Base-by-base conservation (phyloP, 2,329 filamentous ascomycete species). In the Onygenales sp. region DNA sequence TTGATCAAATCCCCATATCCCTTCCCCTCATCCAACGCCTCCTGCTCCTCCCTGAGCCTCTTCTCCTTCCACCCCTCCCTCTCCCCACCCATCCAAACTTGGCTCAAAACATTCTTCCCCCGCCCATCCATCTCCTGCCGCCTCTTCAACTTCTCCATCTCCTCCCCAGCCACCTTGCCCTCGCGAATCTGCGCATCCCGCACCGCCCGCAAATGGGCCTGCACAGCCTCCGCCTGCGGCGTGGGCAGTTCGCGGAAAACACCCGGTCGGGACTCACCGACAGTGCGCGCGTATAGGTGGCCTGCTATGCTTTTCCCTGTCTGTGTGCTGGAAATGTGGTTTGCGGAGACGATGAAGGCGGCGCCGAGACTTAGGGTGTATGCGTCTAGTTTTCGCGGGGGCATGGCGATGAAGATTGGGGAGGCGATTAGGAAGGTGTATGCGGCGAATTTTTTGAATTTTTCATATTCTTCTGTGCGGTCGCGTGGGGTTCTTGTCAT, bases 341-440 rank as follows among this genome's bases (percentile, higher is more conserved):
- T 75, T 8, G 75, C 74, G 7, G 74, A 76, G 36, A 75, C 68
- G 54, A 75, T 65, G 59, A 75, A 79, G 2, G 73, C 72, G 32
- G 72, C 65, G 43, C 73, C 66, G 7, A 84, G 74, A 0, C 71
- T 72, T 59, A 81, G 72, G 14, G 81, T 84, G 68, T 81, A 83
- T 51, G 79, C 61, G 62, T 84, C 81, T 49, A 85, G 66, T 66
- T 84, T 84, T 45, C 82, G 78, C 0, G 82, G 82, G 8, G 82
- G 82, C 8, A 84, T 67, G 13, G 75, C 62, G 47, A 76, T 75
- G 50, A 84, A 71, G 7, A 77, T 58, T 0, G 82, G 82, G 55
- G 78, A 80, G 47, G 74, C 63, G 17, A 84, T 62, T 32, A 80
- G 60, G 58, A 73, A 70, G 27, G 65, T 66, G 31, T 65, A 57